phyloP scores from a whole-genome alignment of 441 rosid species.

The Rhodomyrtus psidioides region DNA sequence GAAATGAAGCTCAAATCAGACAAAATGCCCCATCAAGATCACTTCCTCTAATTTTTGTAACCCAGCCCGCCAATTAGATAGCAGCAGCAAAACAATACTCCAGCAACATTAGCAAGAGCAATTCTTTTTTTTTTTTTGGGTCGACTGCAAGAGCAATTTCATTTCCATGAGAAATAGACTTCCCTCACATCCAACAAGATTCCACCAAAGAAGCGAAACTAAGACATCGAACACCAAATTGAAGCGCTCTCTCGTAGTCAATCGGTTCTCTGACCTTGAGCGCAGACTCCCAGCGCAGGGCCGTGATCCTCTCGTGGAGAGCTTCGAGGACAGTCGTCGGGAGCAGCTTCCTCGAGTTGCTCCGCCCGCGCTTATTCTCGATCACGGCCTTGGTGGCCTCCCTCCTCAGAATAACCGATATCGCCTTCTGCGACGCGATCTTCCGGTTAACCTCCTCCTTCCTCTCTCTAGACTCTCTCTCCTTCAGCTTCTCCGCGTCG shows the following conservation, averaged over 20 bases:
- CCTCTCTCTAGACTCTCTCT: conserved; percentile 36
- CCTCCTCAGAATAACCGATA: conserved; percentile 61
- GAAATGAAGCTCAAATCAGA: neutral
- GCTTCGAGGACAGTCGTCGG: conserved; percentile 83
- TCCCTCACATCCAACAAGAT: neutral
- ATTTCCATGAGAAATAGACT: neutral
- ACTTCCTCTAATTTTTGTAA: neutral
- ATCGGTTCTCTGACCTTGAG: conserved; percentile 36
- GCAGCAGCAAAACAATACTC: neutral
- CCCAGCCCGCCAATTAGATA: neutral
- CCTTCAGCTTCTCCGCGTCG: conserved; percentile 28
- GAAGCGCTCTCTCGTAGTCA: neutral
- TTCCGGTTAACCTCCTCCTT: conserved; percentile 51
- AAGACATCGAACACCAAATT: neutral
- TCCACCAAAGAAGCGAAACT: neutral
- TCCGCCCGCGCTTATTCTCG: conserved; percentile 66
- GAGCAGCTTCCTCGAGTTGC: conserved; percentile 63
- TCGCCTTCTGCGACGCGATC: conserved; percentile 73
- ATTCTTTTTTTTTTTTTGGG: too few species aligned
- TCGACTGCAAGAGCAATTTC: neutral
- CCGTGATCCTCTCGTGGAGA: conserved; percentile 78
- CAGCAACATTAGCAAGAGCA: neutral
- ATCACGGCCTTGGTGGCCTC: conserved; percentile 74
- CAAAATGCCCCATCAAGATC: neutral
- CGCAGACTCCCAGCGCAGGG: conserved; percentile 89